These are phyloP conservation scores for Didymella glomerata DNA, from an alignment of 2,329 filamentous ascomycete genomes.

Conservation along the genomic window DNA sequence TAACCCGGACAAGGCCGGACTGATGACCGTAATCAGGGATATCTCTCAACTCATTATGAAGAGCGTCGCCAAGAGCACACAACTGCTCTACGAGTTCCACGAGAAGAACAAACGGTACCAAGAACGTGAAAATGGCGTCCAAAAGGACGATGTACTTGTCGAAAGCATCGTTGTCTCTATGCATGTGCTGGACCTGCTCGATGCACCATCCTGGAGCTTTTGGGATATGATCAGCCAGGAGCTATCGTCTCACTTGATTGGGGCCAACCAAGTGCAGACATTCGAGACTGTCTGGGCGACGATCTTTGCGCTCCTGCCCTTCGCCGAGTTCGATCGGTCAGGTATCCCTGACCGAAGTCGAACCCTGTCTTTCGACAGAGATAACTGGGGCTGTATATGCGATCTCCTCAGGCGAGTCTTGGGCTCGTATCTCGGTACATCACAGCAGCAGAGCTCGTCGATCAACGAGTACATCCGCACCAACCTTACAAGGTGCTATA, in stretches of 20 bases:
- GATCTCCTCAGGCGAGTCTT: slow-evolving; percentile 58
- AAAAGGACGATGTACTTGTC: slow-evolving; percentile 53
- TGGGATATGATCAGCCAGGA: slow-evolving; percentile 55
- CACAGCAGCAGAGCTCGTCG: slow-evolving; percentile 50
- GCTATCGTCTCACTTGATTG: slow-evolving; percentile 32
- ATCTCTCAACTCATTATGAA: slow-evolving; percentile 51
- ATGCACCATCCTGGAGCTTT: slow-evolving; percentile 48
- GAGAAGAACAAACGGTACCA: slow-evolving; percentile 55
- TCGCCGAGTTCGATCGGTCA: slow-evolving; percentile 60
- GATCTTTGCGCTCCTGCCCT: slow-evolving; percentile 63
- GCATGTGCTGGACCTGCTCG: slow-evolving; percentile 51
- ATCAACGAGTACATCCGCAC: slow-evolving; percentile 65
- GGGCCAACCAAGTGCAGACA: slow-evolving; percentile 36
- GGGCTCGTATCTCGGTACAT: slow-evolving; percentile 56
- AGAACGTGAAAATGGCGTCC: slow-evolving; percentile 59
- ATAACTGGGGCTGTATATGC: slow-evolving; percentile 62
- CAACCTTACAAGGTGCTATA: slow-evolving; percentile 61
- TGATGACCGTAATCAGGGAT: slow-evolving; percentile 44
- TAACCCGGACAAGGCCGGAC: slow-evolving; percentile 21
- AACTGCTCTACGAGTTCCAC: slow-evolving; percentile 54
- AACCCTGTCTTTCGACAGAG: slow-evolving; percentile 51
- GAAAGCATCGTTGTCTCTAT: slow-evolving; percentile 59
- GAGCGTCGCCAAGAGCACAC: slow-evolving; percentile 46
- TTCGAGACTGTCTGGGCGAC: slow-evolving; percentile 54
- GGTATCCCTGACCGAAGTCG: slow-evolving; percentile 57